These are phyloP conservation scores for Xylaria sp. DNA, from an alignment of 2,329 filamentous ascomycete species.

Conservation along the genomic window DNA sequence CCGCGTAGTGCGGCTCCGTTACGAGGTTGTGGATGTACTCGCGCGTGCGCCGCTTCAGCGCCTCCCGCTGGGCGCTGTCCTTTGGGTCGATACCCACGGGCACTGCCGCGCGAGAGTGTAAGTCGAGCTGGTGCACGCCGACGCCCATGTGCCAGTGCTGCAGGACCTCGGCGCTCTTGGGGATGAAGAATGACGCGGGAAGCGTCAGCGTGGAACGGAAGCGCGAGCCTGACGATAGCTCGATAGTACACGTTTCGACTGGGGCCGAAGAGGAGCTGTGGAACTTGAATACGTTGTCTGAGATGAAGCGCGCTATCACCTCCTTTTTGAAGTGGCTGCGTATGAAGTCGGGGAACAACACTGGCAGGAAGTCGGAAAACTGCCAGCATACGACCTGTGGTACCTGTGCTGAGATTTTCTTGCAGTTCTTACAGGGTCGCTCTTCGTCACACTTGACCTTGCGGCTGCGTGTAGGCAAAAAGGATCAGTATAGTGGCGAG, in stretches of 20 bases:
- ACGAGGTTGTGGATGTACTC: conserved; percentile 61
- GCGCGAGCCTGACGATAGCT: conserved; percentile 58
- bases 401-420: conserved; percentile 59
- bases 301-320: conserved; percentile 59
- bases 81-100: conserved; percentile 62
- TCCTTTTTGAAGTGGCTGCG: conserved; percentile 62
- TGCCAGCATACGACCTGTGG: conserved; percentile 69
- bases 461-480: conserved; percentile 50
- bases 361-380: conserved; percentile 64
- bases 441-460: conserved; percentile 68
- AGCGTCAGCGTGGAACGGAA: conserved; percentile 60
- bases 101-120: conserved; percentile 56
- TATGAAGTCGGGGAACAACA: conserved; percentile 64
- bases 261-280: conserved; percentile 14
- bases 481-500: conserved; percentile 15
- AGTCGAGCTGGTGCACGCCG: conserved; percentile 51
- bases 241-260: conserved; percentile 55
- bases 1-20: conserved; percentile 58
- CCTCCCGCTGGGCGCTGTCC: conserved; percentile 55
- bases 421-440: conserved; percentile 66
- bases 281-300: conserved; percentile 55
- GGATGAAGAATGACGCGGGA: conserved; percentile 62
- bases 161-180: conserved; percentile 58
- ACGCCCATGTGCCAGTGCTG: conserved; percentile 62
- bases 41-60: conserved; percentile 57